Evolutionary conservation across 441 rosid species (phyloP), one percentile per base, ranked within the genome.

Genomic region (Sinapis alba): DNA sequence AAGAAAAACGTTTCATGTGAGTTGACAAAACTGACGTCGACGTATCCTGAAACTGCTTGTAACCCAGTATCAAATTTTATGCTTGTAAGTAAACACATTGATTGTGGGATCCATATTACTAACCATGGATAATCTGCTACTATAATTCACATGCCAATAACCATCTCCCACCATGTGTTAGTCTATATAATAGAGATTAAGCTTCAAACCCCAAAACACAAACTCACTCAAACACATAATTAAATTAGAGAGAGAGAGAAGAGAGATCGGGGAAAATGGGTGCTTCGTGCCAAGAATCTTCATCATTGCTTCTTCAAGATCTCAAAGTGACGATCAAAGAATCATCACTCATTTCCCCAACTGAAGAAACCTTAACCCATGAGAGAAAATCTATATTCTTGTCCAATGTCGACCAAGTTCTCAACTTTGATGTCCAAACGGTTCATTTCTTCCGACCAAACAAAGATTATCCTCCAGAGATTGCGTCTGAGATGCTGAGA

Each of bases 351-450:
- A 74, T 90, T 11, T 72, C 83, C 71, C 95, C 97, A 3, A 64
- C 82, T 60, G 71, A 77, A 62, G 65, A 79, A 71, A 77, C 82
- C 36, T 23, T 43, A 64, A 45, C 18, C 2, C 24, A 26, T 16
- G 53, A 74, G 34, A 85, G 24, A 68, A 75, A 70, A 76, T 65
- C 89, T 63, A 69, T 87, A 77, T 90, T 93, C 83, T 72, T 90
- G 43, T 93, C 97, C 23, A 89, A 91, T 82, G 90, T 93, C 20
- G 98, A 93, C 75, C 87, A 84, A 63, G 86, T 87, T 38, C 92
- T 93, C 73, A 86, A 87, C 75, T 93, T 89, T 73, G 73, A 83
- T 3, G 96, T 93, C 51, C 86, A 87, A 62, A 90, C 97, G 12
- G 78, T 91, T 73, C 96, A 93, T 81, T 93, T 93, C 79, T 93